A percentile compares a stretch with the other conserved stretches of the same genome.
Conservation (phyloP, 371 early-diverging fungal genomes). For the Apophysomyces ossiformis region DNA sequence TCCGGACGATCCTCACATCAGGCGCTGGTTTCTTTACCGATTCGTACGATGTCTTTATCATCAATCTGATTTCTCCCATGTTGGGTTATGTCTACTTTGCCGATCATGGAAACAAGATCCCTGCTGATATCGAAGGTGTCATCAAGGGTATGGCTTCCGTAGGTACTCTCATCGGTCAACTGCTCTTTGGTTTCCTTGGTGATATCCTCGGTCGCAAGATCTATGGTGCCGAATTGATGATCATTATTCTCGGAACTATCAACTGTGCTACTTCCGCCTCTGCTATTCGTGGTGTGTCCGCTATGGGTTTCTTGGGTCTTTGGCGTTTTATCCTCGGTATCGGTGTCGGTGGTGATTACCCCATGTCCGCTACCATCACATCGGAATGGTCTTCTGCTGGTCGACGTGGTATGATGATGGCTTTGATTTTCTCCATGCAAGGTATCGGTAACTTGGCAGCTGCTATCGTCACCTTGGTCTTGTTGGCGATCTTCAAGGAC, state of each 20-base stretch:
- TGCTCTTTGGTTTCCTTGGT: slow-evolving; percentile 85
- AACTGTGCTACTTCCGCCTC: slow-evolving; percentile 79
- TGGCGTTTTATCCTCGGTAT: slow-evolving; percentile 88
- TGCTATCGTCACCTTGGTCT: slow-evolving; percentile 69
- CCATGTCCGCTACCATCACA: slow-evolving; percentile 83
- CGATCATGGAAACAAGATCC: slow-evolving; percentile 57
- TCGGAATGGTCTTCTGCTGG: slow-evolving; percentile 85
- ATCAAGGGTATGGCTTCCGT: slow-evolving; percentile 83
- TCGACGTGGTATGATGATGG: slow-evolving; percentile 73
- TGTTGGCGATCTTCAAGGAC: slow-evolving; percentile 74
- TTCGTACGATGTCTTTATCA: slow-evolving; percentile 88
- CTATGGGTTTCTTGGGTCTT: slow-evolving; percentile 74
- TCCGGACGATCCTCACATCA: slow-evolving; percentile 81
- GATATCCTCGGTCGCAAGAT: slow-evolving; percentile 86
- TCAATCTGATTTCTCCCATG: slow-evolving; percentile 81
- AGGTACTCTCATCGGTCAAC: slow-evolving; percentile 86
- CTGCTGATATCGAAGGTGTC: slow-evolving; percentile 68
- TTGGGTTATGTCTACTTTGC: slow-evolving; percentile 77
- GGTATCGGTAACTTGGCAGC: slow-evolving; percentile 88
- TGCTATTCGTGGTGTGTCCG: slow-evolving; percentile 67
- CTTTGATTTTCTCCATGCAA: slow-evolving; percentile 90
- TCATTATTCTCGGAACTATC: slow-evolving; percentile 78
- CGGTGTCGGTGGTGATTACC: slow-evolving; percentile 89
- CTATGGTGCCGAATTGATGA: slow-evolving; percentile 87
- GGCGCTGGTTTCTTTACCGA: slow-evolving; percentile 91